Evolutionary conservation across 768 basidiomycete species (phyloP).

Genomic region (Aureoboletus auriporus): DNA sequence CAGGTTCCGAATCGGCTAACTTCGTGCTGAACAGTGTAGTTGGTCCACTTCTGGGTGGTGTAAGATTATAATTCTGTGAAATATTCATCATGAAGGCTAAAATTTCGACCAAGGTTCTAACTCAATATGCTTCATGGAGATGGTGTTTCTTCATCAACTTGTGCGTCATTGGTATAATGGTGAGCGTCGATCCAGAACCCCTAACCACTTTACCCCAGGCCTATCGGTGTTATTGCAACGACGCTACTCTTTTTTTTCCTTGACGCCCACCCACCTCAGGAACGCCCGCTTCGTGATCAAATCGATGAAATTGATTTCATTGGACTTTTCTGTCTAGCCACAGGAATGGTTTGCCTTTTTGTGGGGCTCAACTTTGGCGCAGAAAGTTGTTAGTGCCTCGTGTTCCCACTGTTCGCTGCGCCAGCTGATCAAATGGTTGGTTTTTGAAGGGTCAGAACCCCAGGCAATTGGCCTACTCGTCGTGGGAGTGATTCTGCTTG

Average conservation of each 20-base stretch:
- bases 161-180: conserved; percentile 32
- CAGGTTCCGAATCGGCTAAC: neutral
- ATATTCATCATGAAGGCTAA: neutral
- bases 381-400: conserved; percentile 48
- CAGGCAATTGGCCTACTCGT: conserved; percentile 55
- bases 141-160: conserved; percentile 82
- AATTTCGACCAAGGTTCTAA: conserved; percentile 44
- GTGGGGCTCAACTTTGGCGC: conserved; percentile 71
- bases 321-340: conserved; percentile 58
- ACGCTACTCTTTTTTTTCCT: conserved; percentile 65
- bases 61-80: conserved; percentile 32
- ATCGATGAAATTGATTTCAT: conserved; percentile 63
- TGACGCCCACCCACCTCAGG: conserved; percentile 67
- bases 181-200: neutral
- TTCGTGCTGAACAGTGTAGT: conserved; percentile 41
- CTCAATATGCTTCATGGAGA: conserved; percentile 74
- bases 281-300: conserved; percentile 54
- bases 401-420: neutral
- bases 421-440: neutral
- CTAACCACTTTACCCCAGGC: conserved; percentile 36
- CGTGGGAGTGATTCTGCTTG: conserved; percentile 49
- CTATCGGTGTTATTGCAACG: conserved; percentile 64
- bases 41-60: conserved; percentile 81
- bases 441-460: conserved; percentile 46
- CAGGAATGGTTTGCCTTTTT: conserved; percentile 62